Evolutionary conservation across 148 eudicot genomes (phyloP), one percentile per base, ranked within the genome.

Genomic region (Nyssa sinensis): DNA sequence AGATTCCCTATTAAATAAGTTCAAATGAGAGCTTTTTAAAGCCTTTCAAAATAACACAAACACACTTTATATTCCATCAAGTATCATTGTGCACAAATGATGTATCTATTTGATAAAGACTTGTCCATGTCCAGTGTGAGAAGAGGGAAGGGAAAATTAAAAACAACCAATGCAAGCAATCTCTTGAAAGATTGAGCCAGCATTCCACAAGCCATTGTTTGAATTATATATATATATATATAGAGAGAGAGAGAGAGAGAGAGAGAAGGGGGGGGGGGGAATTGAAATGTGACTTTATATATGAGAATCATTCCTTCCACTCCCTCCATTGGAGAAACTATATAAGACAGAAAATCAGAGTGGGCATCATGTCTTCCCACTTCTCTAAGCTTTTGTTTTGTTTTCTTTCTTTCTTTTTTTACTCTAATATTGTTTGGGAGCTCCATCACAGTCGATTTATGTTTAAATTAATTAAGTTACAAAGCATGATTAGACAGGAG

Each of bases 401-500:
- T n/a, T n/a, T n/a, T n/a, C n/a, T n/a, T n/a, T n/a, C n/a, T n/a
- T n/a, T n/a, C n/a, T n/a, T n/a, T n/a, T n/a, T n/a, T n/a, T n/a
- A n/a, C n/a, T 33, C 41, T 13, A n/a, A 25, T n/a, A n/a, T n/a
- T n/a, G n/a, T n/a, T 55, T 49, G 3, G 29, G 39, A 47, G 19
- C 39, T 27, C 19, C 66, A 27, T 62, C 51, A 62, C 10, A n/a
- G 44, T 37, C 10, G 4, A 23, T 34, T 14, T 63, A 55, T 72
- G 28, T 37, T 63, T 37, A 37, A 7, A 37, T 37, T 17, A 44
- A 44, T 44, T 44, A 37, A 10, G 59, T 69, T 12, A 41, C 59
- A 23, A 69, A 65, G 80, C 35, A 64, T 65, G 80, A 77, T 71
- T 34, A 64, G 80, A 77, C 75, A 71, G 58, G 60, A 77, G 71